Base-by-base conservation (phyloP, 148 eudicot genomes). In the Diospyros kaki region DNA sequence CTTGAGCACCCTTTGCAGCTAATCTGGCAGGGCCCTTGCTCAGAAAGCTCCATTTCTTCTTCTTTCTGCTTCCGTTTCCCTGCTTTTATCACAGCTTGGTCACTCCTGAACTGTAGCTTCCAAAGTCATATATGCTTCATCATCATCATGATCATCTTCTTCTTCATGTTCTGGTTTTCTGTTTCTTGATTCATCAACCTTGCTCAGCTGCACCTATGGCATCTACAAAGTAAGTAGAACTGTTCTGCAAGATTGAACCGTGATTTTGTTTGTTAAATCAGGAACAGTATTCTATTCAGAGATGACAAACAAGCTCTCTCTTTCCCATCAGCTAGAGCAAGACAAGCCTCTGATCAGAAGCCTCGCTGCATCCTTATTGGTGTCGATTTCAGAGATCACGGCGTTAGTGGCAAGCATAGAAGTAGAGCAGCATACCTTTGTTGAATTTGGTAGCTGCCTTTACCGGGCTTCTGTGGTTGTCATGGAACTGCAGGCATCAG, bases 401-500 rank as follows among this genome's bases (percentile, higher is more conserved):
- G 64, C 84, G 56, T 79, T 78, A 43, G 71, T 83, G 59, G 71
- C 69, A 75, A 61, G 71, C 82, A 77, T 79, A 53, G 79, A 80
- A 18, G 61, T 67, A 72, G 88, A 86, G 73, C 69, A 81, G 62
- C 77, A 80, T 43, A 78, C 63, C 75, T 80, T 93, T 48, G 66
- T 83, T 45, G 84, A 86, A 70, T 74, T 93, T 3, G 92, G 90
- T 59, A 81, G 88, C 79, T 87, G 84, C 66, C 63, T 89, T 51
- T 91, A 91, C 81, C 89, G 93, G 9, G 80, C 74, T 55, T 81
- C 89, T 40, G 78, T 78, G 51, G 84, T 82, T 50, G 84, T 91
- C 51, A 74, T 58, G 81, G 98, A 91, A 83, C 74, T 93, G 53
- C 84, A 85, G 64, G 62, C 84, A 54, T 60, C 78, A 14, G 74